Evolutionary conservation across 108 stramenopile species (phyloP).

Genomic region (Nitzschia inconspicua): DNA sequence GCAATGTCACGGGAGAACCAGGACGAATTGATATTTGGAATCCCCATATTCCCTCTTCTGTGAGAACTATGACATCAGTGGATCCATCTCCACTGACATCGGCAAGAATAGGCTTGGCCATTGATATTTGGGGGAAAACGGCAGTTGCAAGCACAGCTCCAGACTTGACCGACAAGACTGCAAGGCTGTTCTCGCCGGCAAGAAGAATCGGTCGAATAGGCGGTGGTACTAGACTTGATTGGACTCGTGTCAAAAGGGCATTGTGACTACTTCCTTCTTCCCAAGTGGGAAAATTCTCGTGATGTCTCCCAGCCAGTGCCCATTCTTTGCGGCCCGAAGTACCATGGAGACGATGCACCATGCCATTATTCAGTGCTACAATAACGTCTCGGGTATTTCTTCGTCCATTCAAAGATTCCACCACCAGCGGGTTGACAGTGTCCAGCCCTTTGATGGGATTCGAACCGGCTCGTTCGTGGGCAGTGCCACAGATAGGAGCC

Average conservation of each 20-base stretch:
- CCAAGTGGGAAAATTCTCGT: conserved; percentile 55
- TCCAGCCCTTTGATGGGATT: conserved; percentile 19
- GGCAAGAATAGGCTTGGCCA: conserved; percentile 49
- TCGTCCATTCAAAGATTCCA: conserved; percentile 56
- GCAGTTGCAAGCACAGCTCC: conserved; percentile 60
- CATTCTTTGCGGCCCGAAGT: conserved; percentile 46
- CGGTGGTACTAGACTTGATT: conserved; percentile 31
- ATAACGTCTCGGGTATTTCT: conserved; percentile 59
- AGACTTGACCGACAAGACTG: conserved; percentile 52
- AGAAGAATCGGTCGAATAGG: conserved; percentile 65
- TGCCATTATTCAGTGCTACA: conserved; percentile 74
- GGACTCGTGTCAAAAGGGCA: conserved; percentile 46
- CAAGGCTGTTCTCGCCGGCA: conserved; percentile 68
- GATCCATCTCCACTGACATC: conserved; percentile 86
- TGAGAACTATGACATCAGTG: conserved; percentile 66
- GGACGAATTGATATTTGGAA: conserved; percentile 58
- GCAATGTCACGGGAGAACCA: conserved; percentile 46
- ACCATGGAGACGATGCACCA: conserved; percentile 60
- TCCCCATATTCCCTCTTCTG: conserved; percentile 80
- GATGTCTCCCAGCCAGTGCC: conserved; percentile 38
- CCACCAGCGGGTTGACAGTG: conserved; percentile 59
- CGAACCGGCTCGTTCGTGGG: conserved; percentile 1
- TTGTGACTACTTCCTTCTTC: conserved; percentile 16
- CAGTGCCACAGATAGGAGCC: conserved; percentile 51
- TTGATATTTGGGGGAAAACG: conserved; percentile 59